Evolutionary conservation across 768 basidiomycete genomes (phyloP), one percentile per base, ranked within the genome.

Genomic region (Galerina sulciceps): DNA sequence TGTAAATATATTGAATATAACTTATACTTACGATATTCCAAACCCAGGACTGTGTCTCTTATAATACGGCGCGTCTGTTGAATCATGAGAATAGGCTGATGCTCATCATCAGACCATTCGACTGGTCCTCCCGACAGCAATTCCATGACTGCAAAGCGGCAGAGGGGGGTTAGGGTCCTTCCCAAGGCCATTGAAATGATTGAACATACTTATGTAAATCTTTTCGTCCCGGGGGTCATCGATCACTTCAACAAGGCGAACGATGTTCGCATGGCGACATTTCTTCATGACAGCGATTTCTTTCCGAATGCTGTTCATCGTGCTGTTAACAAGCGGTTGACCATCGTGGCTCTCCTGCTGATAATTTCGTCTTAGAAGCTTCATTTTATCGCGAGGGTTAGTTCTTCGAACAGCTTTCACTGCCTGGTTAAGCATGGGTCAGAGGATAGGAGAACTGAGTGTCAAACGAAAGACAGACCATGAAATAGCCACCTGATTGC

Each of bases 221-320:
- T 90, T 89, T 63, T 90, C 88, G 42, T 86, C 86, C 37, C 81
- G 79, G 43, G 85, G 86, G 73, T 95, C 94, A 72, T 96, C 94
- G 61, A 97, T 93, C 66, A 96, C 92, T 71, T 97, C 95, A 57
- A 90, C 80, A 57, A 96, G 79, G 53, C 85, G 81, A 17, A 93
- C 93, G 46, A 94, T 81, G 71, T 94, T 85, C 2, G 86, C 83
- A 69, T 94, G 92, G 46, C 84, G 79, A 69, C 89, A 91, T 64
- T 88, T 89, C 78, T 91, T 94, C 89, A 97, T 91, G 69, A 96
- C 90, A 3, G 93, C 93, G 44, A 96, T 90, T 75, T 96, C 94
- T 68, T 87, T 88, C 63, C 85, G 85, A 57, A 95, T 89, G 70
- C 88, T 91, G 68, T 86, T 83, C 65, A 90, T 89, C 53, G 85